phyloP scores from a whole-genome alignment of 1,284 basidiomycete species.

The Cutaneotrichosporon sp. region DNA sequence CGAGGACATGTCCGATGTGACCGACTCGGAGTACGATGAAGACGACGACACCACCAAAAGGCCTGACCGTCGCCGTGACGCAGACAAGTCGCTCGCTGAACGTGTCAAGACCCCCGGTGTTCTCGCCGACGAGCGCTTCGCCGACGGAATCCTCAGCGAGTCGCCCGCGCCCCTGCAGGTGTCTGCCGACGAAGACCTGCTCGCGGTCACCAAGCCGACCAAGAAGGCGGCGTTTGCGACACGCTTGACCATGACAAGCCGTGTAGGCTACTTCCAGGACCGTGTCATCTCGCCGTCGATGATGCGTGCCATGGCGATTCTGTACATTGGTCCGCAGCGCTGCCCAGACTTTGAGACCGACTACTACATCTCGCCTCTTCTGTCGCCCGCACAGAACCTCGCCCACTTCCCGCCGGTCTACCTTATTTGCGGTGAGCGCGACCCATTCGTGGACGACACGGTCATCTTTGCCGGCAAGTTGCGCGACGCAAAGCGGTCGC shows the following conservation, averaged over 20 bases:
- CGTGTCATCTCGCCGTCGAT: conserved; percentile 84
- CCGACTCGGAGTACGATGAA: conserved; percentile 15
- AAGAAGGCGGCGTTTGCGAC: conserved; percentile 62
- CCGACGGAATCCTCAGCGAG: conserved; percentile 11
- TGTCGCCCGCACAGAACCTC: conserved; percentile 74
- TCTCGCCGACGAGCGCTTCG: conserved; percentile 14
- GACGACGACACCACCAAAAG: conserved; percentile 23
- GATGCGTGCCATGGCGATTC: conserved; percentile 98
- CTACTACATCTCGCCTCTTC: conserved; percentile 90
- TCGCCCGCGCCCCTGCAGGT: conserved; percentile 1
- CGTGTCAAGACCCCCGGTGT: conserved; percentile 46
- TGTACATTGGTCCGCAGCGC: conserved; percentile 87
- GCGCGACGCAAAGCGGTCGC: conserved; percentile 79
- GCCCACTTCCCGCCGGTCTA: conserved; percentile 89
- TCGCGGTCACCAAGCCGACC: conserved; percentile 24
- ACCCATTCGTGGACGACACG: conserved; percentile 93
- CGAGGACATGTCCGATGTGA: conserved; percentile 10
- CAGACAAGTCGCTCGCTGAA: conserved; percentile 49
- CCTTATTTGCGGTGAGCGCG: conserved; percentile 90
- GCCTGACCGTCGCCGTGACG: conserved; percentile 30
- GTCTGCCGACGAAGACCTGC: conserved; percentile 11
- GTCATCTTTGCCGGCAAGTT: conserved; percentile 88
- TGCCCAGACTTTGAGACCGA: conserved; percentile 91
- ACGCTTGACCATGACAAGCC: conserved; percentile 89
- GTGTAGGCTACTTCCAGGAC: conserved; percentile 91